Evolutionary conservation across 2,329 filamentous ascomycete species (phyloP), one percentile per base, ranked within the genome.

Genomic region (Fusarium verrucosum): DNA sequence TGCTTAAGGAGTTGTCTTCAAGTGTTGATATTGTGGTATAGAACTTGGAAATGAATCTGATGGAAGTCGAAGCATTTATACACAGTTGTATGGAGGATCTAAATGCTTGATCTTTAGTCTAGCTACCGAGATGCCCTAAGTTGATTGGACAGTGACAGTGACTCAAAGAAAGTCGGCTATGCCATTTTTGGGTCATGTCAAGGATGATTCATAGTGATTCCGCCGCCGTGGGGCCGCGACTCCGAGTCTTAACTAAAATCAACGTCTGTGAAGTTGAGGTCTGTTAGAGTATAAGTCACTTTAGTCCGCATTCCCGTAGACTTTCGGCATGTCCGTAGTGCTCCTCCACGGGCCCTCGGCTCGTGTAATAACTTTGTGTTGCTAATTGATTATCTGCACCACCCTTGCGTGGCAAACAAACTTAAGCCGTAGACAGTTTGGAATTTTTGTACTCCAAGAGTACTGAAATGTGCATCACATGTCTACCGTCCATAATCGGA

Each of bases 181-280:
- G n/a, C 46, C 20, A 1, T 8, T 53, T 53, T 41, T 13, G n/a
- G 46, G 14, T 16, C 8, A 5, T 41, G 11, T 8, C 6, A 8
- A 10, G 9, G 32, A 60, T 60, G 57, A 60, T 53, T 60, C 57
- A 60, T 60, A 60, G 55, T 60, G 57, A 60, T 45, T 36, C 1
- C 13, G 17, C 7, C 8, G 7, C 23, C 23, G 23, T 23, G 32
- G 44, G n/a, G 4, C 23, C 26, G n/a, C 4, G 41, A 59, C 56
- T 19, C n/a, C 20, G 0, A 0, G 0, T 1, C 1, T 20, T 59
- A 59, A 23, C 55, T 26, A 14, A 14, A 19, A 3, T 1, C 1
- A 1, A 0, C 1, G 8, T 4, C 0, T 0, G 23, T 23, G 23
- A 23, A 1, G 8, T 9, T 3, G 0, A 0, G 1, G 5, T 2